A percentile compares a stretch with the other conserved stretches of the same genome.
Conservation (phyloP, 176 grass and related monocot species). For the Thinopyrum elongatum region DNA sequence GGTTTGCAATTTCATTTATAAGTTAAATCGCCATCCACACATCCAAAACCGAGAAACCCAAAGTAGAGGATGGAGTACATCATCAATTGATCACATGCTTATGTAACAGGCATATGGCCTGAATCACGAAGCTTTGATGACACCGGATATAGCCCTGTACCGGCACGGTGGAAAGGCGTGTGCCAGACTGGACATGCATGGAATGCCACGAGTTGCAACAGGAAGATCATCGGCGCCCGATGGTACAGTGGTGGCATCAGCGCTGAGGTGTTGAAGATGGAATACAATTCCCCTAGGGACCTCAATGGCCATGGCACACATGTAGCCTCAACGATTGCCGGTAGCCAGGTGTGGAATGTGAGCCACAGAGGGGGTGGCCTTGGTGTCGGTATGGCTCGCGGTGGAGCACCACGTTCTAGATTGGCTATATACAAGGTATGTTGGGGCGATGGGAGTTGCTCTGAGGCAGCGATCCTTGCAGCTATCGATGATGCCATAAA, state of each 20-base stretch:
- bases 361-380: slow-evolving; percentile 32
- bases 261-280: neutral
- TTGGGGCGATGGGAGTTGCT: neutral
- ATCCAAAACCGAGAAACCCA: neutral
- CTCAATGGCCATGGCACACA: slow-evolving; percentile 32
- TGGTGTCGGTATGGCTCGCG: slow-evolving; percentile 23
- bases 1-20: neutral
- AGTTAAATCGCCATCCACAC: neutral
- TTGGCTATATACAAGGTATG: slow-evolving; percentile 50
- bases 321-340: slow-evolving; percentile 50
- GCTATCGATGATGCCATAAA: slow-evolving; percentile 68
- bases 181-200: slow-evolving; percentile 37
- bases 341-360: slow-evolving; percentile 13
- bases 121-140: slow-evolving; percentile 65
- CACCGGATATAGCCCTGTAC: slow-evolving; percentile 31
- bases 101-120: slow-evolving; percentile 52
- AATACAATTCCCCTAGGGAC: slow-evolving; percentile 48
- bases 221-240: slow-evolving; percentile 59
- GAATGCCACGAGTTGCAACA: slow-evolving; percentile 41
- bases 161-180: slow-evolving; percentile 38
- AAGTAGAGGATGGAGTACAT: neutral
- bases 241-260: slow-evolving; percentile 24
- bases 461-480: neutral
- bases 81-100: neutral
- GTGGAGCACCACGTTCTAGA: slow-evolving; percentile 52